phyloP scores from a whole-genome alignment of 768 basidiomycete species.

The Podaxis rugospora region DNA sequence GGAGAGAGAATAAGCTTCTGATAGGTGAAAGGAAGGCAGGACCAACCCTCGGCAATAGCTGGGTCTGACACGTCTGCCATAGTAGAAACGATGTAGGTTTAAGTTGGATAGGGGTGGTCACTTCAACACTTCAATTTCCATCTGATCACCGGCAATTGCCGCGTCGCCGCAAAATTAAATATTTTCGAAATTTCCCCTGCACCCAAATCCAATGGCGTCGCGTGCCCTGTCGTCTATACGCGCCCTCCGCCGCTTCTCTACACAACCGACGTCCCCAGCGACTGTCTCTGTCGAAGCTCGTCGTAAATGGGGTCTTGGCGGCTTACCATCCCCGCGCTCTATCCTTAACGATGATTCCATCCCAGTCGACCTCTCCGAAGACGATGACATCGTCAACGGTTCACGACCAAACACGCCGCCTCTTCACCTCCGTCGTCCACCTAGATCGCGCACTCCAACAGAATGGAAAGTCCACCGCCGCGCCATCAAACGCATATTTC shows the following conservation, averaged over 20 bases:
- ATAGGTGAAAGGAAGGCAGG: not conserved
- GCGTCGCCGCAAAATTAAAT: not conserved
- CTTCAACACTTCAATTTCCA: not conserved
- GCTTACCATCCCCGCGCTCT: constrained; percentile 35
- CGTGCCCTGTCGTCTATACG: not conserved
- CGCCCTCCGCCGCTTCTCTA: constrained; percentile 3
- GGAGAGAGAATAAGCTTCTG: constrained; percentile 20
- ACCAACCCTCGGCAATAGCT: constrained; percentile 66
- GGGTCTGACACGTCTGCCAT: constrained; percentile 83
- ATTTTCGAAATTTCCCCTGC: not conserved
- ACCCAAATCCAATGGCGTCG: not conserved
- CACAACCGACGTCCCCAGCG: constrained; percentile 15
- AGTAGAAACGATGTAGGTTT: not conserved
- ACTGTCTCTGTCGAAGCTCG: constrained; percentile 12
- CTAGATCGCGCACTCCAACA: constrained; percentile 39
- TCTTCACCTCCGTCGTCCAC: constrained; percentile 32
- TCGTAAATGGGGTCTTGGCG: constrained; percentile 36
- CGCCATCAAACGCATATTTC: constrained; percentile 49
- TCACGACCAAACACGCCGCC: constrained; percentile 30
- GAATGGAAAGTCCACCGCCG: constrained; percentile 48
- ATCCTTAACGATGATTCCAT: constrained; percentile 45
- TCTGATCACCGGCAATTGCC: constrained; percentile 7
- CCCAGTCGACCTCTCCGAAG: constrained; percentile 46
- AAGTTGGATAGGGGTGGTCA: not conserved
- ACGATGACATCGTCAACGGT: constrained; percentile 45